Percentiles rank a stretch among this genome's conserved stretches.
Conservation (phyloP, 169 alveolate species). For the Plasmodium chabaudi region DNA sequence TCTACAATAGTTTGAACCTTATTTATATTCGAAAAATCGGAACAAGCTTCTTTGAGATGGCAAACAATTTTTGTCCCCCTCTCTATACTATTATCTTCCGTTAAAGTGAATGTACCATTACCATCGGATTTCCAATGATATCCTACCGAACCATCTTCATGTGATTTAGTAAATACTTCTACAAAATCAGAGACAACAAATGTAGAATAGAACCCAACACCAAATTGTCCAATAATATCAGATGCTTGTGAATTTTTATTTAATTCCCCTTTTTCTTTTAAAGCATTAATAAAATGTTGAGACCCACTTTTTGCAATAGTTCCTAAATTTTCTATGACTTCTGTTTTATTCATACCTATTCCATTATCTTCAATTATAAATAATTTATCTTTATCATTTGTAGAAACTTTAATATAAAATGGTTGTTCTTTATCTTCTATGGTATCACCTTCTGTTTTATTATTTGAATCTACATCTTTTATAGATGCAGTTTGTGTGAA, state of each 20-base stretch:
- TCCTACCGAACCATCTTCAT: constrained; percentile 89
- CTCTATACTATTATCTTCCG: constrained; percentile 79
- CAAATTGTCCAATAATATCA: constrained; percentile 93
- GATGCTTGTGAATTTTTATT: constrained; percentile 23
- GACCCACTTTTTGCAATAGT: constrained; percentile 99
- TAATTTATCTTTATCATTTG: constrained; percentile 87
- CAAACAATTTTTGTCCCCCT: constrained; percentile 94
- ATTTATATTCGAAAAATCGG: constrained; percentile 86
- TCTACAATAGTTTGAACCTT: constrained; percentile 87
- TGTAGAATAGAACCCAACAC: constrained; percentile 94
- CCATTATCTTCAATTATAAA: constrained; percentile 94
- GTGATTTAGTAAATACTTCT: constrained; percentile 90
- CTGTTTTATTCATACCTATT: constrained; percentile 96
- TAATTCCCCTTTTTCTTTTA: constrained; percentile 60
- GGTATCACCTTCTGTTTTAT: neutral
- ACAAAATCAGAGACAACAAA: constrained; percentile 93
- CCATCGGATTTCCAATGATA: constrained; percentile 87
- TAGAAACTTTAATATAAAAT: constrained; percentile 86
- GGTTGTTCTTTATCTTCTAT: neutral
- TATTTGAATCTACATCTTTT: constrained; percentile 30
- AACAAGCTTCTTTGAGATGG: constrained; percentile 91
- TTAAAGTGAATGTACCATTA: constrained; percentile 81
- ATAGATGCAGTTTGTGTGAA: constrained; percentile 82
- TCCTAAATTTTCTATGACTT: constrained; percentile 95
- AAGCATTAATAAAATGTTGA: constrained; percentile 92